Evolutionary conservation across 2,329 filamentous ascomycete genomes (phyloP).

Genomic region (Fusarium haematococcum): DNA sequence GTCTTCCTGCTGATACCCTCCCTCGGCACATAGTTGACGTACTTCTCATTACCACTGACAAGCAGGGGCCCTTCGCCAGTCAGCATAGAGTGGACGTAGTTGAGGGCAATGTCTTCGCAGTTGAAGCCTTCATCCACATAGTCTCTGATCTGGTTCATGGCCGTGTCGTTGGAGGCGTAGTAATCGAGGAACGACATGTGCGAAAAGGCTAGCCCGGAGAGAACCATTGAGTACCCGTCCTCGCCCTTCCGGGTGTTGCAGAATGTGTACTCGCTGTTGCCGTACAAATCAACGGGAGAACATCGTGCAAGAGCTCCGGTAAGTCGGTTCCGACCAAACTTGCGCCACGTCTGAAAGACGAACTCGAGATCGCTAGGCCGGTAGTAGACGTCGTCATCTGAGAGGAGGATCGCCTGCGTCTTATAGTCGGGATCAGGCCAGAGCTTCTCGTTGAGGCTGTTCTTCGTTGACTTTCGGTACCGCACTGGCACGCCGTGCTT

Average conservation of each 20-base stretch:
- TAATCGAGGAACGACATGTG: constrained; percentile 54
- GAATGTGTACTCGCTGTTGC: constrained; percentile 48
- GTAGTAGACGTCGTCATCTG: constrained; percentile 56
- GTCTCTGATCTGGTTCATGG: constrained; percentile 47
- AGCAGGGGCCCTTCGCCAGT: constrained; percentile 51
- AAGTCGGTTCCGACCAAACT: constrained; percentile 51
- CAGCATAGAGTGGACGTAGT: constrained; percentile 50
- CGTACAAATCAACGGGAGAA: constrained; percentile 39
- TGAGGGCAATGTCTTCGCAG: constrained; percentile 56
- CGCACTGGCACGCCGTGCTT: constrained; percentile 48
- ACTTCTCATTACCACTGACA: constrained; percentile 49
- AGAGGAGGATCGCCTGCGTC: constrained; percentile 54
- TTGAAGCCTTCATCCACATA: constrained; percentile 55
- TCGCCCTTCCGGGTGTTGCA: constrained; percentile 44
- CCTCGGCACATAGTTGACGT: constrained; percentile 47
- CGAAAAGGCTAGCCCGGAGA: constrained; percentile 53
- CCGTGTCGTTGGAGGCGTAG: constrained; percentile 51
- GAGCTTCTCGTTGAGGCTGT: constrained; percentile 55
- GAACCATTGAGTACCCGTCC: constrained; percentile 51
- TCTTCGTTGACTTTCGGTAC: constrained; percentile 47
- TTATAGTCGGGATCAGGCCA: constrained; percentile 51
- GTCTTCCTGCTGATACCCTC: constrained; percentile 50
- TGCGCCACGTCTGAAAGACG: constrained; percentile 56
- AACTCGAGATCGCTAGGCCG: constrained; percentile 53
- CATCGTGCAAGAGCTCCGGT: constrained; percentile 54